Conservation (phyloP, 2,329 filamentous ascomycete species). For the Nemania serpens region DNA sequence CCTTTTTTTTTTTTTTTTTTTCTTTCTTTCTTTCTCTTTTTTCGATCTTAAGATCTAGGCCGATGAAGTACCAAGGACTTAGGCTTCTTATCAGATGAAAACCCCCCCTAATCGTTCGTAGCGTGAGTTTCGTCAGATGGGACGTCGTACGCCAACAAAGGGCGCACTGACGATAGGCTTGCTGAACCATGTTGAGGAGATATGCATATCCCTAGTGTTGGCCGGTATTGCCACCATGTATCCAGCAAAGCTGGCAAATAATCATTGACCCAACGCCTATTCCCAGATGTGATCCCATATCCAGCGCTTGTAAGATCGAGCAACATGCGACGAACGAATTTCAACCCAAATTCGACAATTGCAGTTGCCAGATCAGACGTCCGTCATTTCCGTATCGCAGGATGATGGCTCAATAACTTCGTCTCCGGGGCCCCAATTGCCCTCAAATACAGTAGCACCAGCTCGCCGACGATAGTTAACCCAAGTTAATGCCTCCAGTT, state of each 20-base stretch:
- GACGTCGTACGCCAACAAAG: slow-evolving; percentile 29
- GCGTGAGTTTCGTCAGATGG: slow-evolving; percentile 22
- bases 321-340: slow-evolving; percentile 35
- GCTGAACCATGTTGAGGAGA: slow-evolving; percentile 25
- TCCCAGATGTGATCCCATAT: slow-evolving; percentile 38
- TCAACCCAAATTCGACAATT: slow-evolving; percentile 29
- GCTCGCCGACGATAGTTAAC: slow-evolving; percentile 76
- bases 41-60: slow-evolving; percentile 8
- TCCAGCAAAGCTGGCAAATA: slow-evolving; percentile 41
- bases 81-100: slow-evolving; percentile 13
- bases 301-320: slow-evolving; percentile 39
- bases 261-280: slow-evolving; percentile 35
- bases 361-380: slow-evolving; percentile 49
- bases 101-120: slow-evolving; percentile 22
- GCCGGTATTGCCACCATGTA: slow-evolving; percentile 30
- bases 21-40: slow-evolving; percentile 2
- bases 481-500: slow-evolving; percentile 77
- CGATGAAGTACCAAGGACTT: slow-evolving; percentile 25
- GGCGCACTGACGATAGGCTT: slow-evolving; percentile 26
- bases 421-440: slow-evolving; percentile 86
- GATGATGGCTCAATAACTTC: slow-evolving; percentile 47
- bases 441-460: slow-evolving; percentile 94
- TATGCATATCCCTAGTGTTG: slow-evolving; percentile 24
- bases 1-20: neutral
- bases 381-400: slow-evolving; percentile 63